A percentile compares a stretch with the other conserved stretches of the same genome.
These are phyloP conservation scores for Ilyonectria robusta DNA, from an alignment of 2,329 filamentous ascomycete species.

Conservation along the genomic window DNA sequence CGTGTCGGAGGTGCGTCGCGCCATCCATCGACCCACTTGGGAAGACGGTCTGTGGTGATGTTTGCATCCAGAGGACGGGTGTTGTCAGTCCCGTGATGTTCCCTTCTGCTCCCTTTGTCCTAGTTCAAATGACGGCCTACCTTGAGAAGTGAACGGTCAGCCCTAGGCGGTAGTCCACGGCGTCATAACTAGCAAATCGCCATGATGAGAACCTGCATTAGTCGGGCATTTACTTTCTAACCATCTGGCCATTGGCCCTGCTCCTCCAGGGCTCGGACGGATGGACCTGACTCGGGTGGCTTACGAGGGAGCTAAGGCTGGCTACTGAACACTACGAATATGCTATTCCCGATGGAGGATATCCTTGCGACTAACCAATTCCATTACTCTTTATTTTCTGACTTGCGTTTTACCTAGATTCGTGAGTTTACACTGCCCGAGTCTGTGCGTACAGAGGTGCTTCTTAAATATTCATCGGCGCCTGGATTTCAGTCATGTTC, in stretches of 20 bases:
- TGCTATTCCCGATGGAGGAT: not conserved
- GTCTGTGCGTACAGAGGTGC: not conserved
- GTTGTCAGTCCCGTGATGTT: not conserved
- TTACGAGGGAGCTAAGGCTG: not conserved
- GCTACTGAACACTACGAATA: not conserved
- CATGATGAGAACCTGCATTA: not conserved
- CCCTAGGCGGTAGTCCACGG: not conserved
- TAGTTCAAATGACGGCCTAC: no score
- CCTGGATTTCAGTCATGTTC: not conserved
- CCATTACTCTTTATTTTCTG: not conserved
- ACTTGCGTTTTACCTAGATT: not conserved
- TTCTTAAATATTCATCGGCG: not conserved
- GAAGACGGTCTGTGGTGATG: not conserved
- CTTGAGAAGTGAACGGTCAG: not conserved
- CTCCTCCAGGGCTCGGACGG: not conserved
- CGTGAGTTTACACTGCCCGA: not conserved
- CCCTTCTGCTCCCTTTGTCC: not conserved
- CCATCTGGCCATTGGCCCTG: not conserved
- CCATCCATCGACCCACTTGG: not conserved
- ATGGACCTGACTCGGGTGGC: not conserved
- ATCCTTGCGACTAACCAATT: not conserved
- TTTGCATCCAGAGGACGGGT: not conserved
- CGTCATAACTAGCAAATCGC: not conserved
- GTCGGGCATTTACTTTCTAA: not conserved
- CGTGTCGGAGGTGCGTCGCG: not conserved